Evolutionary conservation across 2,329 filamentous ascomycete species (phyloP), one percentile per base, ranked within the genome.

Genomic region (Aureobasidium uvarum): DNA sequence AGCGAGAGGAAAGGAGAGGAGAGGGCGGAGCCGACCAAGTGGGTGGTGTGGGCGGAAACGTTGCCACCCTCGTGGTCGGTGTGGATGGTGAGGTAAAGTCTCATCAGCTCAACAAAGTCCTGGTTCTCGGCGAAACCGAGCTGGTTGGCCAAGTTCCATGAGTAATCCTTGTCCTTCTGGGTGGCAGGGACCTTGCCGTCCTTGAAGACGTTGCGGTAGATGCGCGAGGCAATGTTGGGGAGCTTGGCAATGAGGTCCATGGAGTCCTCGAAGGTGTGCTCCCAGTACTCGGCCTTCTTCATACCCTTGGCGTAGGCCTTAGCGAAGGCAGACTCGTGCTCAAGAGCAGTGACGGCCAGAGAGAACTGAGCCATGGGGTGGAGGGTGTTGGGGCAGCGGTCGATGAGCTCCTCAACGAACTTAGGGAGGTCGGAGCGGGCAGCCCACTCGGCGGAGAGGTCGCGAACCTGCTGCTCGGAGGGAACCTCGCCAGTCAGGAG

Each of bases 141-240:
- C 88, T 96, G 92, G 88, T 98, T 98, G 82, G 95, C 93, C 79
- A 99, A 91, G 90, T 99, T 99, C 91, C 89, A 99, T 74, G 89
- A 86, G 85, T 97, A 99, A 79, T 99, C 95, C 90, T 98, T 95
- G 84, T 98, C 94, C 86, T 96, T 96, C 86, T 98, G 89, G 79
- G 96, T 87, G 65, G 92, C 80, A 68, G 92, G 91, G 72, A 99
- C 94, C 89, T 98, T 98, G 83, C 95, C 95, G 77, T 96, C 95
- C 89, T 98, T 97, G 91, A 96, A 99, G 80, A 98, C 89, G 81
- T 99, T 99, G 85, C 96, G 95, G 89, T 99, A 99, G 86, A 99
- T 99, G 84, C 92, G 92, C 70, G 95, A 85, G 70, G 95, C 95
- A 76, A 99, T 97, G 79, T 92, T 97, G 78, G 95, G 95, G 74